Percentiles rank a stretch among this genome's conserved stretches.
phyloP scores from a whole-genome alignment of 176 grass and related monocot species.

The Lolium rigidum region DNA sequence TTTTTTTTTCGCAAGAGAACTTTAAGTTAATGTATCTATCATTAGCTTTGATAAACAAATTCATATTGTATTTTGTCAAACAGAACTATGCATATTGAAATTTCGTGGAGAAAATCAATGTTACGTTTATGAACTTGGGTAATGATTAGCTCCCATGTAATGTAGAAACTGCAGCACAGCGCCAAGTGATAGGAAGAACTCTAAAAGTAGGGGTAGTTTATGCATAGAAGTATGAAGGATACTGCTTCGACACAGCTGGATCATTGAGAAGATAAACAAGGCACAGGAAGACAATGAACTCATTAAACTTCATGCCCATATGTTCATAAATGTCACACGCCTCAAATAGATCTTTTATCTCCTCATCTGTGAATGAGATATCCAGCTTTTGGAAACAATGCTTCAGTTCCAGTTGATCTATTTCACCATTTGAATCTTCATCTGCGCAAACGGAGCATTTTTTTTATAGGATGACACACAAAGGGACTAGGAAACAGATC shows the following conservation, averaged over 20 bases:
- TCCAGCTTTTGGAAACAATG: conserved; percentile 92
- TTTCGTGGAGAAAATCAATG: neutral
- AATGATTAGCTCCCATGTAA: neutral
- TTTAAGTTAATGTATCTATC: neutral
- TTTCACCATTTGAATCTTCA: conserved; percentile 98
- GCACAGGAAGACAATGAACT: conserved; percentile 99
- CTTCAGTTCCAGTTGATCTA: conserved; percentile 85
- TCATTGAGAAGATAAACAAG: conserved; percentile 98
- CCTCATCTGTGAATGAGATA: conserved; percentile 72
- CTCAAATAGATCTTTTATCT: conserved; percentile 82
- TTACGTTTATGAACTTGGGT: conserved; percentile 3
- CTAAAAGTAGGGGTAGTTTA: neutral
- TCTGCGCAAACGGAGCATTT: conserved; percentile 48
- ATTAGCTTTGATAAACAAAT: conserved; percentile 20
- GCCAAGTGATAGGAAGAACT: neutral
- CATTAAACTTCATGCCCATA: conserved; percentile 98
- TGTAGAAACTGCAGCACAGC: neutral
- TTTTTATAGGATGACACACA: neutral
- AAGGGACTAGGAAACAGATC: neutral
- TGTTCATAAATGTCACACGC: conserved; percentile 90
- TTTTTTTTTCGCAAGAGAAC: neutral
- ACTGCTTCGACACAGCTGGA: conserved; percentile 79
- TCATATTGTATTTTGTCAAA: conserved; percentile 8
- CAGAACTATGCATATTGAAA: neutral
- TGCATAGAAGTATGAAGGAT: conserved; percentile 58